Percentiles rank a stretch among this genome's conserved stretches.
Evolutionary conservation across 1,139 yeast species (phyloP).

Genomic region (Taphrina communis): DNA sequence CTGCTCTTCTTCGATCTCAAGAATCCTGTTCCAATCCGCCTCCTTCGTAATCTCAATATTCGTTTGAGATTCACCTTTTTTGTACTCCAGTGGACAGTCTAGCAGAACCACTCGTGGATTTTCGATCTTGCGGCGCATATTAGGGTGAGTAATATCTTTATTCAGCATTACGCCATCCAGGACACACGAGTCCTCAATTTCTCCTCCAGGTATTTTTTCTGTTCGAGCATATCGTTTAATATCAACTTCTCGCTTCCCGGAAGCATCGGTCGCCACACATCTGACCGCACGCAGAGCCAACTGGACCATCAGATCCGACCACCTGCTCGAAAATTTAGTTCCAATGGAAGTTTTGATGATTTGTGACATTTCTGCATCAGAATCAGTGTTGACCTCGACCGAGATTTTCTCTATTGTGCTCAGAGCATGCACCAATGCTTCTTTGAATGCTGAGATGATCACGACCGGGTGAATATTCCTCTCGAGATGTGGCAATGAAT

Average conservation of each 20-base stretch:
- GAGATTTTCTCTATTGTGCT: constrained; percentile 85
- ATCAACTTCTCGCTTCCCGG: constrained; percentile 79
- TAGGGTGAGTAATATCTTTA: constrained; percentile 97
- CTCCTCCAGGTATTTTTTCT: constrained; percentile 98
- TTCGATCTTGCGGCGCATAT: constrained; percentile 87
- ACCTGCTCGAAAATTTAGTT: constrained; percentile 87
- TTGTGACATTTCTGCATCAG: constrained; percentile 85
- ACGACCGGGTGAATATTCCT: constrained; percentile 96
- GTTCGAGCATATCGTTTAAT: constrained; percentile 89
- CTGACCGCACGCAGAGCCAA: constrained; percentile 87
- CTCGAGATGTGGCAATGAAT: constrained; percentile 88
- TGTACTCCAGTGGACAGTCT: constrained; percentile 97
- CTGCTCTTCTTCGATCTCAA: constrained; percentile 98
- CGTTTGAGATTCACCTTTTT: constrained; percentile 98
- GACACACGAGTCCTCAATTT: constrained; percentile 83
- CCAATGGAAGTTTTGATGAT: constrained; percentile 92
- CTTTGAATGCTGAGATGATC: constrained; percentile 90
- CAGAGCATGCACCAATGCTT: constrained; percentile 88
- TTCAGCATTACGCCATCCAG: constrained; percentile 91
- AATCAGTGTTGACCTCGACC: constrained; percentile 77
- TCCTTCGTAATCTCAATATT: constrained; percentile 96
- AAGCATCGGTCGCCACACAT: constrained; percentile 73
- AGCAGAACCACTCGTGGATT: constrained; percentile 86
- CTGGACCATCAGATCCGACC: constrained; percentile 91
- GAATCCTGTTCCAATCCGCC: constrained; percentile 92